Conservation (phyloP, 306 rosid genomes). For the Inga oerstediana region DNA sequence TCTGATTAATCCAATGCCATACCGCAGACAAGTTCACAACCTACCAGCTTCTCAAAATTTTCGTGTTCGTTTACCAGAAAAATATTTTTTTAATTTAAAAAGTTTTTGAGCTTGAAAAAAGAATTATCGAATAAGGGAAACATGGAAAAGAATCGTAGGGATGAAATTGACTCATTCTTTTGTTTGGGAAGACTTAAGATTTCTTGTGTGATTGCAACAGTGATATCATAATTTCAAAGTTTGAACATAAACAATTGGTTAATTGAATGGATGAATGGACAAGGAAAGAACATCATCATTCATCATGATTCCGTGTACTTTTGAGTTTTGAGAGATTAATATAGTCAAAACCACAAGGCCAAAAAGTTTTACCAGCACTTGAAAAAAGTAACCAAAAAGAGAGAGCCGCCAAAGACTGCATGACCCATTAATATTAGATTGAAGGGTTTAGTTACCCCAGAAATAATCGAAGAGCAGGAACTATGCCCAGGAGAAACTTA, state of each 20-base stretch:
- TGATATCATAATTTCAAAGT: constrained; percentile 30
- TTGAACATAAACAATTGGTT: constrained; percentile 24
- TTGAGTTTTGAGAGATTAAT: background rate
- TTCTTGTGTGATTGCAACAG: constrained; percentile 28
- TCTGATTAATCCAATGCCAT: constrained; percentile 7
- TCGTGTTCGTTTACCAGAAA: background rate
- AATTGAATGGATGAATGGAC: background rate
- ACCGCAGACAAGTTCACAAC: background rate
- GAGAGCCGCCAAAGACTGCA: background rate
- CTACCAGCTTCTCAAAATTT: background rate
- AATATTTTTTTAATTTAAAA: background rate
- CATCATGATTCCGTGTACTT: background rate
- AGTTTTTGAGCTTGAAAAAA: background rate
- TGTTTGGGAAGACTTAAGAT: constrained; percentile 3
- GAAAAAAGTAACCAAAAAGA: background rate
- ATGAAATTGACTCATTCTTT: constrained; percentile 34
- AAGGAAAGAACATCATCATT: background rate
- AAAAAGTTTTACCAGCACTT: background rate
- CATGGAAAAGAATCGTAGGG: background rate
- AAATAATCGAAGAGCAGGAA: background rate
- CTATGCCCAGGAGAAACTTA: background rate
- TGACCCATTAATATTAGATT: background rate
- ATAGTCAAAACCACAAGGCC: background rate
- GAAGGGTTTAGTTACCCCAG: background rate
- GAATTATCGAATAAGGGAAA: background rate